Evolutionary conservation across 2,329 filamentous ascomycete species (phyloP).

Genomic region (Aspergillus niger): DNA sequence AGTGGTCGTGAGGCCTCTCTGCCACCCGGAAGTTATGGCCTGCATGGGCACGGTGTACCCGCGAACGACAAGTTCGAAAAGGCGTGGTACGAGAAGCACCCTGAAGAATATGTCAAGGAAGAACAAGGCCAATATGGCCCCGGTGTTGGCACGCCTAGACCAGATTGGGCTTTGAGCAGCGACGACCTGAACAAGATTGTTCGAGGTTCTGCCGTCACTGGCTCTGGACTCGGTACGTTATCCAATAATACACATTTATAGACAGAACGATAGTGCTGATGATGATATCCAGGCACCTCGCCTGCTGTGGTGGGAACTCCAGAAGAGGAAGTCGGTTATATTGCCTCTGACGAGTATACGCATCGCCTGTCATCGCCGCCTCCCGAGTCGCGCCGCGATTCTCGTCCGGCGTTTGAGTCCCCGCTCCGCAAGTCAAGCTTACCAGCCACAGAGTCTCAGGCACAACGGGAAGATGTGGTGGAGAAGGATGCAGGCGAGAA

Average conservation of each 20-base stretch:
- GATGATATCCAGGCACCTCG: constrained; percentile 60
- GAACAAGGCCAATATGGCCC: constrained; percentile 67
- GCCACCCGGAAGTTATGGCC: constrained; percentile 87
- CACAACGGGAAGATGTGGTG: constrained; percentile 13
- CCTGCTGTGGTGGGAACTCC: constrained; percentile 70
- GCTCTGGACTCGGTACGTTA: constrained; percentile 54
- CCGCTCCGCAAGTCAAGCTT: constrained; percentile 55
- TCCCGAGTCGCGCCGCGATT: constrained; percentile 46
- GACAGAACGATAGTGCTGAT: constrained; percentile 11
- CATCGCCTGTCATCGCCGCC: constrained; percentile 71
- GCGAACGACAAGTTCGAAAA: constrained; percentile 81
- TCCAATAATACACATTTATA: not conserved
- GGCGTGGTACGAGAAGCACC: constrained; percentile 91
- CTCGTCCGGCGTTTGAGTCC: constrained; percentile 53
- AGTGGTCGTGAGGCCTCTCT: constrained; percentile 71
- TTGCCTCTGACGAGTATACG: constrained; percentile 80
- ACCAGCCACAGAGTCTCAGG: constrained; percentile 51
- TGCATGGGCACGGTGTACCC: constrained; percentile 81
- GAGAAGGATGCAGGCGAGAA: constrained; percentile 8
- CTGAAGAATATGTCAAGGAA: constrained; percentile 73
- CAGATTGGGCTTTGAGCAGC: constrained; percentile 83
- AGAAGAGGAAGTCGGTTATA: constrained; percentile 86
- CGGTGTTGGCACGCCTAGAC: constrained; percentile 60
- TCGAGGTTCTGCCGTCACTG: constrained; percentile 62
- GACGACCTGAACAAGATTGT: constrained; percentile 91